Base-by-base conservation (phyloP, 768 basidiomycete species). In the Phylloporus scabripes region DNA sequence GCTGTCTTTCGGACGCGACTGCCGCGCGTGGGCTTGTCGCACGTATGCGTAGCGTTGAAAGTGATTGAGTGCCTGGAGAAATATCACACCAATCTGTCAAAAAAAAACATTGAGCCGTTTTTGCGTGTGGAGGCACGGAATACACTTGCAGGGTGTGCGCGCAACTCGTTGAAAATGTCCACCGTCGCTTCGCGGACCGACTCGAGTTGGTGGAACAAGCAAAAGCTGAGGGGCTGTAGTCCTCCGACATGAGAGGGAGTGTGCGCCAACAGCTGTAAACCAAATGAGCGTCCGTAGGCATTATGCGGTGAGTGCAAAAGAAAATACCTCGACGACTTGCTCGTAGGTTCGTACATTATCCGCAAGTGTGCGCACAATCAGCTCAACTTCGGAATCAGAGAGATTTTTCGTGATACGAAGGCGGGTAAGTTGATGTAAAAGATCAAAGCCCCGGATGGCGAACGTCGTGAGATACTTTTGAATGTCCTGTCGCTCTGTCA, bases 41-140 rank as follows among this genome's bases (percentile, higher is more conserved):
- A 89, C 81, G 60, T 91, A 94, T 0, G 92, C 87, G 50, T 90
- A 87, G 3, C 88, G 81, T 60, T 92, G 90, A 64, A 94, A 95
- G 58, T 89, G 85, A 62, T 93, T 95, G 21, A 95, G 74, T 9
- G 79, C 72, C 61, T 87, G 82, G 31, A 94, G 68, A 61, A 84
- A 90, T 46, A 86, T 72, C 17, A 83, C 77, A 0, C 92, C 92
- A 48, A 92, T 79, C 92, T 93, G 59, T 51, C 28, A 44, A 11
- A 50, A 44, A 29, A 5, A 29, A 23, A 5, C 21, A 23, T 23
- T 51, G 38, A 58, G 42, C 44, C 2, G 18, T 29, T 15, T 21
- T 32, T 33, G 32, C 29, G 24, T 15, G 21, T 3, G 9, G 1
- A n/a, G 5, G 44, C 3, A 40, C 4, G 36, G 34, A 17, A 52